Base-by-base conservation (phyloP, 805 yeast genomes). In the Zygotorulaspora danielsina region DNA sequence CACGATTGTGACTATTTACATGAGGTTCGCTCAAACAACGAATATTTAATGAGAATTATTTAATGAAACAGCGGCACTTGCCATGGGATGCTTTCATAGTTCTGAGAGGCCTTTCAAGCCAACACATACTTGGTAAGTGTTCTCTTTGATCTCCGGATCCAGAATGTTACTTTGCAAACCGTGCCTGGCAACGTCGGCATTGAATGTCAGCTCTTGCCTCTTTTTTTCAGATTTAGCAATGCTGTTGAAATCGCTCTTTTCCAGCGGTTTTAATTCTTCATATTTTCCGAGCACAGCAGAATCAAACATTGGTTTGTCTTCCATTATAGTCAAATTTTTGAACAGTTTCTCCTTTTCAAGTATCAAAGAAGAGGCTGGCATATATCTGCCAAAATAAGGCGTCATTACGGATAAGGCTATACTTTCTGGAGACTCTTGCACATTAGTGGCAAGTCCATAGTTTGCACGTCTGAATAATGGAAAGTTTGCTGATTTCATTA, bases 311-410 rank as follows among this genome's bases (percentile, higher is more conserved):
- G 44, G 28, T 2, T 36, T 19, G 35, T 56, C 48, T 4, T 43
- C 32, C 3, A 41, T 18, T 6, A 54, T 36, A 3, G 36, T 28
- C 4, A 50, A 19, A 33, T 59, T 60, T n/a, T 50, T 51, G 20
- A 53, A 41, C 17, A 55, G 41, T 19, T 41, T 53, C 33, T 61
- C 63, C 27, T 47, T 51, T 21, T 50, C 48, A 17, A 54, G 32
- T 5, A 44, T 38, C 15, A 57, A 33, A 3, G 58, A 59, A 49
- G 75, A 67, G 1, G 95, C 95, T 6, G 75, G 67, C 2, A 81
- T 70, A 33, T 89, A 65, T 9, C 84, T 74, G 6, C 88, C 97
- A 7, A 83, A 79, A 52, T 84, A 84, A 5, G 69, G 65, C 39
- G 87, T 76, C 50, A 61, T 66, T 59, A 68, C 79, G 13, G 51